A percentile compares a stretch with the other conserved stretches of the same genome.
These are phyloP conservation scores for Solanum tarijense DNA, from an alignment of 257 asterid genomes.

Conservation along the genomic window DNA sequence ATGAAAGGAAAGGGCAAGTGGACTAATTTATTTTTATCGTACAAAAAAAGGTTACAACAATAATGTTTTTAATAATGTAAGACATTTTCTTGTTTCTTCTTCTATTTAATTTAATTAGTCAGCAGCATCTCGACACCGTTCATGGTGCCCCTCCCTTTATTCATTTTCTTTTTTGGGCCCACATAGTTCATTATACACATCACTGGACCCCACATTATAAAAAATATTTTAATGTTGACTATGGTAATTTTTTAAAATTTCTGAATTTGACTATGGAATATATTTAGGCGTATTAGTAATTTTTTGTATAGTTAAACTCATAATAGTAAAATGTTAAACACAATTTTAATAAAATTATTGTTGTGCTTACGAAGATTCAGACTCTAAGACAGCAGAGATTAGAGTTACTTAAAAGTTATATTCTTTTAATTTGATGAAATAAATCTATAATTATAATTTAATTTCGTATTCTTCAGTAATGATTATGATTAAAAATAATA, in stretches of 20 bases:
- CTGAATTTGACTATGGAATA: not conserved
- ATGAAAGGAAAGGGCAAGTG: not conserved
- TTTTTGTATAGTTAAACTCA: not conserved
- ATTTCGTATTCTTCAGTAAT: not conserved
- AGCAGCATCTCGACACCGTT: conserved; percentile 10
- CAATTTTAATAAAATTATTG: no score
- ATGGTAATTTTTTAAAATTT: not conserved
- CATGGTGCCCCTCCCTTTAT: not conserved
- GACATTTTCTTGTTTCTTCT: not conserved
- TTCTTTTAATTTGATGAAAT: not conserved
- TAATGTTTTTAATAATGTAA: not conserved
- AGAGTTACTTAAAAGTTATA: not conserved
- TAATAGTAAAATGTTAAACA: no score
- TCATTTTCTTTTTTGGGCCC: not conserved
- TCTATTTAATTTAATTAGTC: not conserved
- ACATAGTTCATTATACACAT: not conserved
- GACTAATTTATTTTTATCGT: not conserved
- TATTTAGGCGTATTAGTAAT: not conserved
- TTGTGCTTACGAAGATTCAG: not conserved
- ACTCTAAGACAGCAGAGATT: not conserved
- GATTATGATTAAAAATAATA: no score
- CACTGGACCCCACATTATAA: not conserved
- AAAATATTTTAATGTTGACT: not conserved
- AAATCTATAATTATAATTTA: no score
- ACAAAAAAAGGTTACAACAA: not conserved